Evolutionary conservation across 768 basidiomycete species (phyloP).

Genomic region (Pleurotus djamor): DNA sequence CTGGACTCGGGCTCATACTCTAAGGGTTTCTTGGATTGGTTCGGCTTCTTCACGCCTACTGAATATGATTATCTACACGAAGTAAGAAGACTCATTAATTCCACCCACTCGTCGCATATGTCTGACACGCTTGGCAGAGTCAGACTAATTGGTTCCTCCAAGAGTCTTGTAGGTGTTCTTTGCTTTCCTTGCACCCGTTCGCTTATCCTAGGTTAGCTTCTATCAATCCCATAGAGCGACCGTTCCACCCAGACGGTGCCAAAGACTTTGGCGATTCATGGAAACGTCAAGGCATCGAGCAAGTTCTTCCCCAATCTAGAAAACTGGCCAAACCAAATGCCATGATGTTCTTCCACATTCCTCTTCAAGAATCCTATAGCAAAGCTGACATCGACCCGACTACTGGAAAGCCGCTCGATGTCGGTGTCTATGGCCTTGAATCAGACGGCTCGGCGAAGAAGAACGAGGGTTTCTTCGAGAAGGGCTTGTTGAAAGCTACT

Average conservation of each 20-base stretch:
- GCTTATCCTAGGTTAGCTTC: constrained; percentile 30
- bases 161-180: constrained; percentile 52
- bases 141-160: constrained; percentile 93
- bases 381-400: constrained; percentile 62
- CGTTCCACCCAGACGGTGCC: constrained; percentile 75
- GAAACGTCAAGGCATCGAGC: constrained; percentile 55
- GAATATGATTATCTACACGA: constrained; percentile 87
- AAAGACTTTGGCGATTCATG: constrained; percentile 70
- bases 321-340: constrained; percentile 91
- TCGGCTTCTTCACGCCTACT: constrained; percentile 62
- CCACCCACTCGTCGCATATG: background rate
- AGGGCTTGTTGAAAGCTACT: constrained; percentile 68
- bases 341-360: constrained; percentile 98
- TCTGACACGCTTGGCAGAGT: constrained; percentile 35
- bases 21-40: constrained; percentile 55
- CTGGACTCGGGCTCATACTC: constrained; percentile 85
- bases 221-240: constrained; percentile 75
- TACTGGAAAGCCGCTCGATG: constrained; percentile 62
- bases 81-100: constrained; percentile 28
- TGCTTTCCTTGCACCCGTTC: background rate
- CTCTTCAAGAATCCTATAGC: constrained; percentile 76
- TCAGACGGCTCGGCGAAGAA: constrained; percentile 58
- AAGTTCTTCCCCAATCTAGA: constrained; percentile 50
- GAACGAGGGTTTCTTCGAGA: constrained; percentile 83
- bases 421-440: constrained; percentile 66